phyloP scores from a whole-genome alignment of 139 green algal genomes.

The Micractinium conductrix region DNA sequence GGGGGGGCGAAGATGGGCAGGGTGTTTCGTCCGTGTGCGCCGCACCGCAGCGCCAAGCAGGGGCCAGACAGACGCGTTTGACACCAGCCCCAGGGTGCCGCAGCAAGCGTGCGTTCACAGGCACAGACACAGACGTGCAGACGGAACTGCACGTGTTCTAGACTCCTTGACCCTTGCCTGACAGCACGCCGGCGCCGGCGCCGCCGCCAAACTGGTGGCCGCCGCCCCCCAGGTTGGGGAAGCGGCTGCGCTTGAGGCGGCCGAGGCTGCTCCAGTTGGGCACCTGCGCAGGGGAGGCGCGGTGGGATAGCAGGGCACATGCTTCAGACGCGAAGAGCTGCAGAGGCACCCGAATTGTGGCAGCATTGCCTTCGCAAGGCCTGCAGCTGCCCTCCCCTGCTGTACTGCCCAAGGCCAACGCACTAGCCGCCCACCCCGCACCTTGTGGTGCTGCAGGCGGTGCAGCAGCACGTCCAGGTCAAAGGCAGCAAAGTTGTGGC shows the following conservation, averaged over 20 bases:
- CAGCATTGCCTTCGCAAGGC: background rate
- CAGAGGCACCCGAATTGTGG: background rate
- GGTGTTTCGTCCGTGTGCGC: background rate
- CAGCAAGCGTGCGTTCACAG: too few species aligned
- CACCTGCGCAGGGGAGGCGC: slow-evolving; percentile 64
- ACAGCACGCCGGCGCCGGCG: slow-evolving; percentile 52
- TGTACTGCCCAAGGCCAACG: too few species aligned
- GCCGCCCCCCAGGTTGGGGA: slow-evolving; percentile 86
- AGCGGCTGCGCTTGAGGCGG: slow-evolving; percentile 86
- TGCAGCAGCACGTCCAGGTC: slow-evolving; percentile 94
- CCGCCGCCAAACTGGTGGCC: slow-evolving; percentile 87
- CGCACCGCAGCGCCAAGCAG: slow-evolving; percentile 18
- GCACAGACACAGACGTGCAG: too few species aligned
- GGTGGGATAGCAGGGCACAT: too few species aligned
- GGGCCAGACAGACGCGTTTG: background rate
- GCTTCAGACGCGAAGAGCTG: too few species aligned
- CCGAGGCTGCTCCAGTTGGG: slow-evolving; percentile 94
- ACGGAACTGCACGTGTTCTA: too few species aligned
- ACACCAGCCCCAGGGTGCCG: too few species aligned
- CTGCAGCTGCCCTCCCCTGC: background rate
- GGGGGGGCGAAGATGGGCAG: background rate
- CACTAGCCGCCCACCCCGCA: slow-evolving; percentile 27
- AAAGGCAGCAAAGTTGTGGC: slow-evolving; percentile 94
- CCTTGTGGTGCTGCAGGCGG: slow-evolving; percentile 92
- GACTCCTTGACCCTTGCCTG: background rate